Percentiles rank a stretch among this genome's conserved stretches.
These are phyloP conservation scores for Cordyceps cateniannulata DNA, from an alignment of 2,329 filamentous ascomycete species.

Conservation along the genomic window DNA sequence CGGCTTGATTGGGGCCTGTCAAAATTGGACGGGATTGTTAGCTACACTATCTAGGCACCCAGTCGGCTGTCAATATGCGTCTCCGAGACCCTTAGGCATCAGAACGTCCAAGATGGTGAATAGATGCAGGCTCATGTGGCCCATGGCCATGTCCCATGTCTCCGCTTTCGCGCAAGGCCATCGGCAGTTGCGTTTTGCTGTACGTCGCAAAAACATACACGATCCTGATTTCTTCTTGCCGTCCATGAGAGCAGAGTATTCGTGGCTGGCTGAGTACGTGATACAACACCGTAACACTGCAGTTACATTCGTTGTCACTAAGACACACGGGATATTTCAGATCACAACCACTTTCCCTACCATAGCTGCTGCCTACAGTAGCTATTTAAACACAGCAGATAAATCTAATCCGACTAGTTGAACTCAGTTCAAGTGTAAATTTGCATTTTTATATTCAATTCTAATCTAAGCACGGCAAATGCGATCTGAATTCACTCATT, in stretches of 20 bases:
- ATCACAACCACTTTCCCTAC: background rate
- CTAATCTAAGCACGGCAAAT: too few relatives aligned
- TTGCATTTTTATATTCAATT: too few relatives aligned
- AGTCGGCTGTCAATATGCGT: background rate
- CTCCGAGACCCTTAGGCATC: background rate
- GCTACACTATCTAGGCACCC: too few relatives aligned
- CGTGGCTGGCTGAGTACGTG: background rate
- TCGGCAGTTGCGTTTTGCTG: background rate
- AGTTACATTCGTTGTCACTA: background rate
- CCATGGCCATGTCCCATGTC: background rate
- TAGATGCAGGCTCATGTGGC: background rate
- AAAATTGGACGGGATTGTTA: too few relatives aligned
- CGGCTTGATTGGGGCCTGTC: too few relatives aligned
- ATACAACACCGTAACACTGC: background rate
- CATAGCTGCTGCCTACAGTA: background rate
- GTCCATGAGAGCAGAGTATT: background rate
- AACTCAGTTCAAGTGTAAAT: too few relatives aligned
- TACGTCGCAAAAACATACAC: background rate
- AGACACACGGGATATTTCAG: background rate
- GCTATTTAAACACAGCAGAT: too few relatives aligned
- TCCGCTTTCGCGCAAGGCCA: background rate
- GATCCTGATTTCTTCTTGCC: background rate
- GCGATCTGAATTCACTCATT: too few relatives aligned
- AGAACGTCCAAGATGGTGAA: background rate
- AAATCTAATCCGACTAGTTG: too few relatives aligned